phyloP scores from a whole-genome alignment of 2,329 filamentous ascomycete species.

The Exophiala dermatitidis region DNA sequence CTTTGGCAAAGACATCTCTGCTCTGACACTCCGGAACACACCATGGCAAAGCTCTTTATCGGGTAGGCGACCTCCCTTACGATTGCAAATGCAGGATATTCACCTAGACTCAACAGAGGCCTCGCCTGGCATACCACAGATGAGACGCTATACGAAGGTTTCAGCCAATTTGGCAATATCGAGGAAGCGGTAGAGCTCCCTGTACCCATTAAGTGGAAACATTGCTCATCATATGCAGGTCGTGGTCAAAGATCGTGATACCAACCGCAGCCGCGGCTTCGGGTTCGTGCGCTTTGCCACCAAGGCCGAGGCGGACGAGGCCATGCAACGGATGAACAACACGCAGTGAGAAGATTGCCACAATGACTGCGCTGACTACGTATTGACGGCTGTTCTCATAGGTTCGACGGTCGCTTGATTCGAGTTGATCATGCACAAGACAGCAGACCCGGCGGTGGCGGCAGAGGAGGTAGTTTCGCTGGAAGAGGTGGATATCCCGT shows the following conservation, averaged over 20 bases:
- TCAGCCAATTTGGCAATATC: constrained; percentile 81
- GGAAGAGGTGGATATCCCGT: constrained; percentile 42
- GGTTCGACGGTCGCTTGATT: constrained; percentile 89
- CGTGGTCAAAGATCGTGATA: constrained; percentile 96
- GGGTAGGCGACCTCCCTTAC: constrained; percentile 20
- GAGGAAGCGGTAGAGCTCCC: constrained; percentile 73
- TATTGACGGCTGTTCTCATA: constrained; percentile 35
- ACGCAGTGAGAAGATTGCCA: constrained; percentile 57
- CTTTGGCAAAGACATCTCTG: constrained; percentile 1
- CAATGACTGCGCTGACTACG: constrained; percentile 2
- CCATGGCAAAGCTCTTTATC: constrained; percentile 28
- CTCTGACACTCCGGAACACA: constrained; percentile 2
- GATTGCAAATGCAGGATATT: constrained; percentile 6
- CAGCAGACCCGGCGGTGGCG: constrained; percentile 55
- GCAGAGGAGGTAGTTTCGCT: constrained; percentile 39
- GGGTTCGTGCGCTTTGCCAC: constrained; percentile 82
- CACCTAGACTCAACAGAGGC: constrained; percentile 54
- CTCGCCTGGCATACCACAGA: constrained; percentile 98
- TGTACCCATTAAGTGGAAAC: constrained; percentile 12
- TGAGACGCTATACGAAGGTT: constrained; percentile 75
- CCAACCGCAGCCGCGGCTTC: constrained; percentile 91
- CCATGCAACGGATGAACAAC: constrained; percentile 41
- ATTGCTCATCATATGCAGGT: constrained; percentile 52
- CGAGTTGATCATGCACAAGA: constrained; percentile 94
- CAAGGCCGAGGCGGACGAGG: constrained; percentile 38